These are phyloP conservation scores for Paramecium sexaurelia DNA, from an alignment of 73 alveolate species.

Conservation along the genomic window DNA sequence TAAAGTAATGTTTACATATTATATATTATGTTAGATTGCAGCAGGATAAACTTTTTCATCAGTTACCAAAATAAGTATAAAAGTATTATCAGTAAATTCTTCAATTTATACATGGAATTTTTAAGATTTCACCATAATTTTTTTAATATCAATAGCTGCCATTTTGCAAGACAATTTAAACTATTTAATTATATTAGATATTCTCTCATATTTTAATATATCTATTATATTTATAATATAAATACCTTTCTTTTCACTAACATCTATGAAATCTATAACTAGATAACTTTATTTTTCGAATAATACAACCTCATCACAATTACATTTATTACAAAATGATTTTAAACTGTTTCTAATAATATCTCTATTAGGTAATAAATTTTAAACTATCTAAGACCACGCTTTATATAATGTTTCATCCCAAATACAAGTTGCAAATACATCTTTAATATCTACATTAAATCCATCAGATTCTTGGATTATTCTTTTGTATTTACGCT, in stretches of 20 bases:
- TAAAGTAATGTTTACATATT: background rate
- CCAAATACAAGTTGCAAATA: constrained; percentile 96
- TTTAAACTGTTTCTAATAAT: constrained; percentile 78
- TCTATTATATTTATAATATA: background rate
- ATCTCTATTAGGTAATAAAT: constrained; percentile 85
- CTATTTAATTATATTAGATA: constrained; percentile 52
- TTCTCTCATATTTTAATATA: constrained; percentile 59
- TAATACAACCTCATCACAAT: constrained; percentile 96
- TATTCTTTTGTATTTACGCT: constrained; percentile 80
- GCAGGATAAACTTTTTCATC: background rate
- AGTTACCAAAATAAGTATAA: background rate
- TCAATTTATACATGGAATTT: background rate
- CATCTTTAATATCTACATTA: constrained; percentile 76
- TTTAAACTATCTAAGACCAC: constrained; percentile 95
- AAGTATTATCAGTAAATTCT: background rate
- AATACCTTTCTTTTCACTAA: constrained; percentile 36
- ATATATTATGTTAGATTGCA: background rate
- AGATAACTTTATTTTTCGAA: constrained; percentile 97
- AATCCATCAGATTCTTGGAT: constrained; percentile 76
- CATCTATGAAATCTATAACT: constrained; percentile 74
- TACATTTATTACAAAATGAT: constrained; percentile 76
- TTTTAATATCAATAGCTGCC: constrained; percentile 19
- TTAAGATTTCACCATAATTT: constrained; percentile 35
- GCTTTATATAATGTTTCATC: constrained; percentile 97
- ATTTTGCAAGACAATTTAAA: constrained; percentile 59